Conservation (phyloP, 345 rosid genomes). For the Zanthoxylum bungeanum region DNA sequence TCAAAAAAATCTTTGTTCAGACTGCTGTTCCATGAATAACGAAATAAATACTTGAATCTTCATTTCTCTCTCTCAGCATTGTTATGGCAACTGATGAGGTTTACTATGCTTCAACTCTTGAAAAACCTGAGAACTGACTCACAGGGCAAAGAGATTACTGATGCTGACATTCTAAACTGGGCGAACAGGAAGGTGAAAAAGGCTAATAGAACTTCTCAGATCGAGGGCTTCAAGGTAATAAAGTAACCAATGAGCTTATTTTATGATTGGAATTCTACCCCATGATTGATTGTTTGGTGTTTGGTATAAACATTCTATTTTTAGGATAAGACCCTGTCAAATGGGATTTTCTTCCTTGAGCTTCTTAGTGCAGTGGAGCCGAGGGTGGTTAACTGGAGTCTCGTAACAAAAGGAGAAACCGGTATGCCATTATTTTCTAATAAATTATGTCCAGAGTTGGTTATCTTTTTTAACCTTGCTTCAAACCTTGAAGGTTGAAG, state of each 20-base stretch:
- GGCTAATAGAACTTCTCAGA: slow-evolving; percentile 60
- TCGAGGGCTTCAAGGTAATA: slow-evolving; percentile 92
- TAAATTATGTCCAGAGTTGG: neutral
- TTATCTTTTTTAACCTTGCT: slow-evolving; percentile 3
- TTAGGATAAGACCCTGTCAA: slow-evolving; percentile 78
- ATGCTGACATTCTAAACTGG: slow-evolving; percentile 81
- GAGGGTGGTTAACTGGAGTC: slow-evolving; percentile 91
- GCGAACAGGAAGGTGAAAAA: slow-evolving; percentile 86
- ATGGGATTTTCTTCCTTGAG: slow-evolving; percentile 85
- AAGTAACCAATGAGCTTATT: neutral
- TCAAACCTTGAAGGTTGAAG: neutral
- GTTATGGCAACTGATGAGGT: slow-evolving; percentile 98
- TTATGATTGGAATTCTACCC: neutral
- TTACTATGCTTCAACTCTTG: slow-evolving; percentile 91
- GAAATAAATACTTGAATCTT: slow-evolving; percentile 2
- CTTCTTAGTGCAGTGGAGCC: slow-evolving; percentile 89
- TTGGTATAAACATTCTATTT: slow-evolving; percentile 8
- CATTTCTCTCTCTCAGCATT: slow-evolving; percentile 51
- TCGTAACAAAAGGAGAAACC: slow-evolving; percentile 77
- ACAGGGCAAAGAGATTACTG: slow-evolving; percentile 93
- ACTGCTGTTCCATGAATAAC: neutral
- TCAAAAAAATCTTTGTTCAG: neutral
- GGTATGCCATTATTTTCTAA: slow-evolving; percentile 41
- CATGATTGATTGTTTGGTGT: slow-evolving; percentile 13
- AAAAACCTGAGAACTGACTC: slow-evolving; percentile 82